phyloP scores from a whole-genome alignment of 352 stramenopile genomes.

The Blastocystis sp. region DNA sequence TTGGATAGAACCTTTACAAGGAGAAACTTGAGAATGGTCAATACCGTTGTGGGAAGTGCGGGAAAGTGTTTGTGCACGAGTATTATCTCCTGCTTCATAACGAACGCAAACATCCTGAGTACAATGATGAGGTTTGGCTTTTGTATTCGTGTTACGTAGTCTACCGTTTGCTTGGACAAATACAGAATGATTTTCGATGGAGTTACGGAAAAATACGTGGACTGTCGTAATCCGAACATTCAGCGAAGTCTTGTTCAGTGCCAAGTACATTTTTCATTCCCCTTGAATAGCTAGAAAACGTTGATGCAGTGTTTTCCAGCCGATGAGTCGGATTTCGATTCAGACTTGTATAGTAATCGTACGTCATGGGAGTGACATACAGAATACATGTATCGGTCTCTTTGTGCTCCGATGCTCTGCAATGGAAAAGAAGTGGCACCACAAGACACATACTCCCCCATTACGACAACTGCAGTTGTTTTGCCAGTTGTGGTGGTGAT shows the following conservation, averaged over 20 bases:
- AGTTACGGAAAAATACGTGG: neutral
- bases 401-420: conserved; percentile 18
- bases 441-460: neutral
- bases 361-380: neutral
- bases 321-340: conserved; percentile 33
- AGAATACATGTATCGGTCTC: conserved; percentile 53
- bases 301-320: conserved; percentile 48
- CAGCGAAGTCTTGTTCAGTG: conserved; percentile 41
- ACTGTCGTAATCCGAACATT: neutral
- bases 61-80: conserved; percentile 46
- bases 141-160: neutral
- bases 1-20: conserved; percentile 33
- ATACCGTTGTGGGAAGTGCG: conserved; percentile 49
- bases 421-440: neutral
- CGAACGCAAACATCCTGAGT: conserved; percentile 44
- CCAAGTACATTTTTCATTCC: neutral
- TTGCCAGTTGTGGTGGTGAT: conserved; percentile 41
- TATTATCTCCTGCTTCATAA: conserved; percentile 42
- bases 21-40: conserved; percentile 11
- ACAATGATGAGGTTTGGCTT: neutral
- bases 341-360: conserved; percentile 22
- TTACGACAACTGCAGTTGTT: conserved; percentile 26
- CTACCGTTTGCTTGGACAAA: conserved; percentile 19
- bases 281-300: neutral
- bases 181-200: conserved; percentile 41